phyloP scores from a whole-genome alignment of 2,329 filamentous ascomycete species.

The Neofusicoccum parvum region DNA sequence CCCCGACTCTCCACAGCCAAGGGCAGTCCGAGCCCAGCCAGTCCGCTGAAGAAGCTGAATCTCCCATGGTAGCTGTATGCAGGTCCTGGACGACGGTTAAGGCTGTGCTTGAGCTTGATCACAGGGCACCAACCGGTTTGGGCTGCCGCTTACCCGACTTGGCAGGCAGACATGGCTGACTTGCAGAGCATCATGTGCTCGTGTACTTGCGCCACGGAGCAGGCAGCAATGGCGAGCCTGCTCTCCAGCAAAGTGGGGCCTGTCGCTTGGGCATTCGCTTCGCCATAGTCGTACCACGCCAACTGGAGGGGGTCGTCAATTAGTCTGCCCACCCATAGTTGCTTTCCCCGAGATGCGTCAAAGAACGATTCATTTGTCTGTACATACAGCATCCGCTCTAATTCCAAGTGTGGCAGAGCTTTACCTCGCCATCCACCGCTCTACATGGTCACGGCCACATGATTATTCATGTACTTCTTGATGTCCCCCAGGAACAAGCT shows the following conservation, averaged over 20 bases:
- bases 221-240: background rate
- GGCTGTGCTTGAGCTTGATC: conserved; percentile 3
- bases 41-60: no score
- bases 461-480: conserved; percentile 24
- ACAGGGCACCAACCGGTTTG: background rate
- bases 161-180: background rate
- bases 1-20: no score
- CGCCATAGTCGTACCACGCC: background rate
- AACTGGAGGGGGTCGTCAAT: no score
- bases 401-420: background rate
- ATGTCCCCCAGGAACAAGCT: conserved; percentile 18
- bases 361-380: background rate
- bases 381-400: background rate
- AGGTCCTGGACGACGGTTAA: background rate
- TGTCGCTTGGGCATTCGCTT: background rate
- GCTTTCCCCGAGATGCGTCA: background rate
- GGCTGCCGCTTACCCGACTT: conserved; percentile 12
- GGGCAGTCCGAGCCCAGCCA: no score
- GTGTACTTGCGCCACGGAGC: background rate
- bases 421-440: background rate
- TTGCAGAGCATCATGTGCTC: background rate
- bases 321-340: no score
- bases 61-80: background rate
- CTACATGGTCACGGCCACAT: conserved; percentile 16
- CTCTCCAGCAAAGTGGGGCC: background rate